A percentile compares a stretch with the other conserved stretches of the same genome.
phyloP scores from a whole-genome alignment of 768 basidiomycete species.

The Amylocystis lapponica region DNA sequence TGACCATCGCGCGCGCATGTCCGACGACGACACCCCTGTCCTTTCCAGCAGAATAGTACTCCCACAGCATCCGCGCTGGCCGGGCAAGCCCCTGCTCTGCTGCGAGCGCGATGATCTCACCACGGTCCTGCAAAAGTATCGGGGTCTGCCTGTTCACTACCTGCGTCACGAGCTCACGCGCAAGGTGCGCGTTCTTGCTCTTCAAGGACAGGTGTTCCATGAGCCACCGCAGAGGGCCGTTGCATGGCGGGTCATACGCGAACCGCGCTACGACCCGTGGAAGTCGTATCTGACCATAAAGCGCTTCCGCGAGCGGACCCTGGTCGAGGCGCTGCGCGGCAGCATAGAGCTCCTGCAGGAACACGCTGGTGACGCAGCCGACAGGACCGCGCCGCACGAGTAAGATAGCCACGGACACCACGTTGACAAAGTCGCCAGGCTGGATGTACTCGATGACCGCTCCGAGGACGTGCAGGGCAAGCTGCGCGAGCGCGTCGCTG shows the following conservation, averaged over 20 bases:
- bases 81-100: conserved; percentile 44
- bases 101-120: conserved; percentile 40
- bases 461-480: conserved; percentile 37
- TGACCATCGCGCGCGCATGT: conserved; percentile 38
- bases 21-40: conserved; percentile 38
- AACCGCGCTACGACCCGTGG: not conserved
- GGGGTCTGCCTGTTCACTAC: conserved; percentile 35
- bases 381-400: not conserved
- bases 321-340: conserved; percentile 7
- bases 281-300: conserved; percentile 34
- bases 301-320: conserved; percentile 31
- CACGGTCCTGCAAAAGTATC: conserved; percentile 41
- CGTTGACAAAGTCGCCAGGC: conserved; percentile 13
- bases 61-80: conserved; percentile 52
- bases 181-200: conserved; percentile 38
- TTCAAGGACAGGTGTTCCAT: conserved; percentile 37
- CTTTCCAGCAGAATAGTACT: conserved; percentile 41
- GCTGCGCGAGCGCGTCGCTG: conserved; percentile 23
- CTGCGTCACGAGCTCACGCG: conserved; percentile 45
- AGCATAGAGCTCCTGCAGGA: conserved; percentile 33
- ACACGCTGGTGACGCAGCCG: conserved; percentile 30
- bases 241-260: conserved; percentile 46
- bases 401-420: conserved; percentile 13
- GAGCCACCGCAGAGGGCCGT: conserved; percentile 44
- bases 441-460: conserved; percentile 1